Conservation (phyloP, 2,329 filamentous ascomycete genomes). For the Claviceps purpurea region DNA sequence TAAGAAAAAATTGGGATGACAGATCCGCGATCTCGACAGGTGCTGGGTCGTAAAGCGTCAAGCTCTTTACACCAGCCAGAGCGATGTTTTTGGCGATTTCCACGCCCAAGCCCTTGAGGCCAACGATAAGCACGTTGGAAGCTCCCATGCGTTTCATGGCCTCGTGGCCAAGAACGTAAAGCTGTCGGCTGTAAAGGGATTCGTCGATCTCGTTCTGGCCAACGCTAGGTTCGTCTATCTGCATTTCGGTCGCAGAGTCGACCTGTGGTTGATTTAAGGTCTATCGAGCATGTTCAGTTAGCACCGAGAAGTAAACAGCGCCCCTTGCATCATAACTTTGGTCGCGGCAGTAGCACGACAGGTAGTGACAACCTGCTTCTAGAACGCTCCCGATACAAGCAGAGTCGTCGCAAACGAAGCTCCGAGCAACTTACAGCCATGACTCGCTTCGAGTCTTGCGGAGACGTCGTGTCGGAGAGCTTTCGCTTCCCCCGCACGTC, state of each 20-base stretch:
- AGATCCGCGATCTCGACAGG: constrained; percentile 77
- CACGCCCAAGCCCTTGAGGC: constrained; percentile 85
- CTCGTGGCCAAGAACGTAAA: constrained; percentile 58
- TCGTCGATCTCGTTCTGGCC: constrained; percentile 53
- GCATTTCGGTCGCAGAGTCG: constrained; percentile 51
- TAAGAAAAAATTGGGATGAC: constrained; percentile 95
- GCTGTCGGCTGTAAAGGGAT: constrained; percentile 60
- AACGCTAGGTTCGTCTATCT: constrained; percentile 47
- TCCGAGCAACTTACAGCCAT: constrained; percentile 42
- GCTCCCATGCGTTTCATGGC: constrained; percentile 99
- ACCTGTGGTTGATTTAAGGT: constrained; percentile 40
- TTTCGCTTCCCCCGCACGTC: constrained; percentile 56
- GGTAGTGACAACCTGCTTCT: not conserved
- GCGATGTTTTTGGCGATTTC: constrained; percentile 99
- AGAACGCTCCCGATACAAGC: not conserved
- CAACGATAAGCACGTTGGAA: constrained; percentile 85
- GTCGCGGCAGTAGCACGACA: not conserved
- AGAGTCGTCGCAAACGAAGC: not conserved
- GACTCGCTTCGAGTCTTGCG: constrained; percentile 42
- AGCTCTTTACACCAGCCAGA: constrained; percentile 92
- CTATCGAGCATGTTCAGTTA: constrained; percentile 20
- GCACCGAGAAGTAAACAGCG: constrained; percentile 2
- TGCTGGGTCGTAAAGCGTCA: constrained; percentile 83
- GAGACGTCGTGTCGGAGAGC: constrained; percentile 46
- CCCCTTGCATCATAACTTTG: not conserved